A percentile compares a stretch with the other conserved stretches of the same genome.
Conservation (phyloP, 805 yeast genomes). For the Metschnikowia vanudenii region DNA sequence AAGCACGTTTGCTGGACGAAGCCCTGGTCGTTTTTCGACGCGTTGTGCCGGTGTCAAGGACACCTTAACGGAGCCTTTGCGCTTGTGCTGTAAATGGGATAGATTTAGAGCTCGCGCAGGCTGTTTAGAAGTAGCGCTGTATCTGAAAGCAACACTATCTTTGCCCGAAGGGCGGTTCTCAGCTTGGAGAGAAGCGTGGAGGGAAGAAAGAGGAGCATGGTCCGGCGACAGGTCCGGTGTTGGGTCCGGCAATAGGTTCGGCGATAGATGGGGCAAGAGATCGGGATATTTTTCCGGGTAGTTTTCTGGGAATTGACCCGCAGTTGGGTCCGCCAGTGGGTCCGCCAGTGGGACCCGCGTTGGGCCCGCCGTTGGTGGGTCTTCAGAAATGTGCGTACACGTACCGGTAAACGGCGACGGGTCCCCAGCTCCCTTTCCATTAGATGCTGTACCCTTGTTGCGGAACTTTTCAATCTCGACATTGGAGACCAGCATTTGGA, state of each 20-base stretch:
- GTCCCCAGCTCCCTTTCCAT: background rate
- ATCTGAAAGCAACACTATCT: no score
- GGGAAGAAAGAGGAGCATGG: no score
- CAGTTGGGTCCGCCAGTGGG: no score
- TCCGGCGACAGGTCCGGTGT: background rate
- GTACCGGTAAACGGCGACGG: background rate
- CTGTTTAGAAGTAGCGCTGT: no score
- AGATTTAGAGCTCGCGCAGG: no score
- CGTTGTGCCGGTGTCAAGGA: constrained; percentile 54
- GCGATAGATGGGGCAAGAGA: background rate
- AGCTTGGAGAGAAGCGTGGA: no score
- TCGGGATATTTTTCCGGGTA: background rate
- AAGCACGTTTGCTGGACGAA: constrained; percentile 38
- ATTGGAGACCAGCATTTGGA: constrained; percentile 22
- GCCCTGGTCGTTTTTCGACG: constrained; percentile 43
- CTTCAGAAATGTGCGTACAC: no score
- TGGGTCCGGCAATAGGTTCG: background rate
- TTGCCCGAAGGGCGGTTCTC: no score
- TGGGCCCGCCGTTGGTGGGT: no score
- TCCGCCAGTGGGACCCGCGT: no score
- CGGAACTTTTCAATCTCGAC: constrained; percentile 13
- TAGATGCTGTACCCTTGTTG: constrained; percentile 2
- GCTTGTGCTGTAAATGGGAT: constrained; percentile 1
- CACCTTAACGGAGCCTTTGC: constrained; percentile 36
- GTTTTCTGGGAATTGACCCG: no score